Conservation (phyloP, 352 stramenopile species). For the Thalassiosira mediterranea region DNA sequence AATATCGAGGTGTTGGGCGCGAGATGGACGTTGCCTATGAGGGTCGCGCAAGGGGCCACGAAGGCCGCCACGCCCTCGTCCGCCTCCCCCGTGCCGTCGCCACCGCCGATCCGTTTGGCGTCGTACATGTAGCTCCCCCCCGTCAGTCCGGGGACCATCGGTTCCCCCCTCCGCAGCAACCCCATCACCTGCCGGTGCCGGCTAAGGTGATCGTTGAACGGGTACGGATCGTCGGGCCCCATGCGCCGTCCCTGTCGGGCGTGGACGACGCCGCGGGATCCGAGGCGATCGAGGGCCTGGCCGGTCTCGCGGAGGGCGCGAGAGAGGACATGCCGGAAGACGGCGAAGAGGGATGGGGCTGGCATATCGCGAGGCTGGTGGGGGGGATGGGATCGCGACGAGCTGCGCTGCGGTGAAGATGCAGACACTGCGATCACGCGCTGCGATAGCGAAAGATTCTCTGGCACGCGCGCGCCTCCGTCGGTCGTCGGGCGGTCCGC, state of each 20-base stretch:
- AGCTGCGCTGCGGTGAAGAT: no score
- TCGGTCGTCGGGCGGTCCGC: no score
- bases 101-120: constrained; percentile 23
- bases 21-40: constrained; percentile 95
- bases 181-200: constrained; percentile 92
- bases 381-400: no score
- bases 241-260: constrained; percentile 89
- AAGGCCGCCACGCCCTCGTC: constrained; percentile 75
- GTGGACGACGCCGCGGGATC: constrained; percentile 89
- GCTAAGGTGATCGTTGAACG: constrained; percentile 87
- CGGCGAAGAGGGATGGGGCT: constrained; percentile 41
- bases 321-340: constrained; percentile 83
- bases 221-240: constrained; percentile 65
- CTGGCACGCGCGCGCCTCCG: no score
- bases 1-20: constrained; percentile 93
- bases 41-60: constrained; percentile 94
- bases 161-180: constrained; percentile 91
- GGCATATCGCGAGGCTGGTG: no score
- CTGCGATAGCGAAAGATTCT: no score
- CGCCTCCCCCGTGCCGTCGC: constrained; percentile 11
- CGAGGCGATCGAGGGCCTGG: constrained; percentile 93
- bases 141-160: constrained; percentile 85
- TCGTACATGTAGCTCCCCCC: not conserved
- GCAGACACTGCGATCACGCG: no score
- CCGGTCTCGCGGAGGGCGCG: constrained; percentile 94